Evolutionary conservation across 192 early-diverging fungal genomes (phyloP).

Genomic region (Coemansia aciculifera): DNA sequence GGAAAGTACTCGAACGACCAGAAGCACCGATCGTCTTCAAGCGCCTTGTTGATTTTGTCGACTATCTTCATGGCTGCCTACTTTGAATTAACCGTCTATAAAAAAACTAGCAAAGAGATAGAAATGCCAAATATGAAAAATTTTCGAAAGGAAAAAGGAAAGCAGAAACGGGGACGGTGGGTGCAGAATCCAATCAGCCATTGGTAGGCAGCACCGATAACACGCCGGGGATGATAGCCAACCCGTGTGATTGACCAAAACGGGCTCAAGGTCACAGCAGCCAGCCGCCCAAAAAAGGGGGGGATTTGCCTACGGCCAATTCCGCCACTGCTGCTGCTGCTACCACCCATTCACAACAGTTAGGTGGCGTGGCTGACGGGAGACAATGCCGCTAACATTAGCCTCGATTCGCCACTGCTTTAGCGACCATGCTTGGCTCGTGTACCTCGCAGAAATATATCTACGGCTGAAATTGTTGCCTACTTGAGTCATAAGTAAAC

Average conservation of each 20-base stretch:
- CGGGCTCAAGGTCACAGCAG: background rate
- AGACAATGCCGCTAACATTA: background rate
- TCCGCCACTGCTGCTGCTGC: background rate
- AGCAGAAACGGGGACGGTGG: background rate
- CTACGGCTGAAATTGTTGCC: background rate
- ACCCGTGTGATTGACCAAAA: conserved; percentile 6
- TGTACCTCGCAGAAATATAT: no score
- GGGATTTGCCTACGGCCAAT: background rate
- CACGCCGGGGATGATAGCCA: background rate
- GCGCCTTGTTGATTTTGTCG: conserved; percentile 70
- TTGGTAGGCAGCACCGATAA: background rate
- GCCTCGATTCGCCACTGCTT: background rate
- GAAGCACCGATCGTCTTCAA: conserved; percentile 66
- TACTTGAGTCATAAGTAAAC: background rate
- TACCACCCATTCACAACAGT: conserved; percentile 2
- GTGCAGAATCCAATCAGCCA: background rate
- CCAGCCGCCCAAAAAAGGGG: background rate
- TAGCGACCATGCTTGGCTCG: background rate
- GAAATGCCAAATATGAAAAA: conserved; percentile 10
- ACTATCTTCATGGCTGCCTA: conserved; percentile 65
- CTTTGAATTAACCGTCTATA: background rate
- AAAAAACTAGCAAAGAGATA: background rate
- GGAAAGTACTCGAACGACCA: conserved; percentile 99
- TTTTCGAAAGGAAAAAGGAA: conserved; percentile 13
- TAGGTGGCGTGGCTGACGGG: background rate